Conservation (phyloP, 257 asterid species). For the Orobanche coerulescens region DNA sequence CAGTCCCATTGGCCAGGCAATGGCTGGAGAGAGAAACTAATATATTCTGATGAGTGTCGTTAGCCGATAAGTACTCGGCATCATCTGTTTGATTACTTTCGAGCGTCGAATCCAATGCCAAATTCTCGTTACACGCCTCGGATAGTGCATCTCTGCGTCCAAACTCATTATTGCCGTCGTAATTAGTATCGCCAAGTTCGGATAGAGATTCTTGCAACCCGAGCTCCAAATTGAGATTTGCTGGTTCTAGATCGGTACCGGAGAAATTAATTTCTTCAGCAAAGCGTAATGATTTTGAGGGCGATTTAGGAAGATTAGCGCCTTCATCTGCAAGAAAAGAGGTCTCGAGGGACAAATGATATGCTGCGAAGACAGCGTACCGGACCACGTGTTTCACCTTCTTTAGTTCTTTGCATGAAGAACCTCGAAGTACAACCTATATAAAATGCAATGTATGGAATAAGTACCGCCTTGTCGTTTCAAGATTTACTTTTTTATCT, state of each 20-base stretch:
- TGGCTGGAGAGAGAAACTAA: constrained; percentile 88
- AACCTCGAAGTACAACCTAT: constrained; percentile 91
- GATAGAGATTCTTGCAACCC: constrained; percentile 45
- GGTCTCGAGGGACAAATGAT: constrained; percentile 82
- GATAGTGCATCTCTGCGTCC: constrained; percentile 31
- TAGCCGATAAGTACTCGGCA: constrained; percentile 39
- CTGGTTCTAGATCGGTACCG: not conserved
- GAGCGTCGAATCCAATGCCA: constrained; percentile 27
- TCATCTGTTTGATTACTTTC: constrained; percentile 23
- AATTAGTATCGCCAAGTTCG: constrained; percentile 28
- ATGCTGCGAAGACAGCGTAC: constrained; percentile 90
- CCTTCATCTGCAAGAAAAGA: constrained; percentile 97
- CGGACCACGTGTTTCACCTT: constrained; percentile 71
- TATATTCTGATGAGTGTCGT: constrained; percentile 63
- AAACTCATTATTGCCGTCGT: constrained; percentile 35
- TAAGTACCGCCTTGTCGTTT: too few relatives aligned
- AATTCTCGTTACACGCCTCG: constrained; percentile 33
- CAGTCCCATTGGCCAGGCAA: constrained; percentile 52
- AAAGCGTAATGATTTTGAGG: constrained; percentile 25
- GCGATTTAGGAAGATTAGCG: constrained; percentile 61
- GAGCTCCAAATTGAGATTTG: constrained; percentile 38
- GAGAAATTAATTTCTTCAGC: not conserved
- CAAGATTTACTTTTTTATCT: not conserved
- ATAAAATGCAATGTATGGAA: not conserved
- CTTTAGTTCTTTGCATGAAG: constrained; percentile 63